Evolutionary conservation across 371 early-diverging fungal genomes (phyloP).

Genomic region (Entomophthora muscae): DNA sequence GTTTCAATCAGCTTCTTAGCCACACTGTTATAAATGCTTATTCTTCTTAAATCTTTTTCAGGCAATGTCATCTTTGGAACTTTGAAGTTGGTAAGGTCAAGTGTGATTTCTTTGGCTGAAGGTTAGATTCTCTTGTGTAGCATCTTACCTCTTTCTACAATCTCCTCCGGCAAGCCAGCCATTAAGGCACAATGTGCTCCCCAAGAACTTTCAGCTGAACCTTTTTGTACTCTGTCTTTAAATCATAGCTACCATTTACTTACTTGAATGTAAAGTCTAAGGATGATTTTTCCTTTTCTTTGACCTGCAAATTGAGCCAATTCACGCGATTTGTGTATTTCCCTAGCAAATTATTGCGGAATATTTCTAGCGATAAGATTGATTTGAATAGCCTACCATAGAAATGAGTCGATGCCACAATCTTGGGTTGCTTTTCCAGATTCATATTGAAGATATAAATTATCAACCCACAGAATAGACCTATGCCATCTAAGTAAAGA

Average conservation of each 20-base stretch:
- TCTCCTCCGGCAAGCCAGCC: not conserved
- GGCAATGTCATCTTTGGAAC: not conserved
- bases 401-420: conserved; percentile 1
- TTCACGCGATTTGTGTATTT: not conserved
- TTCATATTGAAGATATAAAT: conserved; percentile 2
- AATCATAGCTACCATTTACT: not conserved
- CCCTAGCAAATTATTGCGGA: not conserved
- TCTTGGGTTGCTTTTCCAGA: not conserved
- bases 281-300: not conserved
- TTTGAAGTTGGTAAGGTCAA: not conserved
- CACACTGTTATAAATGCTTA: not conserved
- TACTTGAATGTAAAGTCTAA: conserved; percentile 4
- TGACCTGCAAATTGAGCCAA: not conserved
- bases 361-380: not conserved
- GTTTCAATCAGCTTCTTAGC: not conserved
- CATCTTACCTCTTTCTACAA: conserved; percentile 1
- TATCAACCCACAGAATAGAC: conserved; percentile 6
- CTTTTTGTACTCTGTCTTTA: not conserved
- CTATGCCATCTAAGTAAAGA: conserved; percentile 1
- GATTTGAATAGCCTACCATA: conserved; percentile 5
- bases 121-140: not conserved
- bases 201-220: not conserved
- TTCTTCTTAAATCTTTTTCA: not conserved
- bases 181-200: not conserved
- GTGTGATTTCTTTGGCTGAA: not conserved